Percentiles rank a stretch among this genome's conserved stretches.
Evolutionary conservation across 306 rosid species (phyloP).

Genomic region (Vachellia pachyceras): DNA sequence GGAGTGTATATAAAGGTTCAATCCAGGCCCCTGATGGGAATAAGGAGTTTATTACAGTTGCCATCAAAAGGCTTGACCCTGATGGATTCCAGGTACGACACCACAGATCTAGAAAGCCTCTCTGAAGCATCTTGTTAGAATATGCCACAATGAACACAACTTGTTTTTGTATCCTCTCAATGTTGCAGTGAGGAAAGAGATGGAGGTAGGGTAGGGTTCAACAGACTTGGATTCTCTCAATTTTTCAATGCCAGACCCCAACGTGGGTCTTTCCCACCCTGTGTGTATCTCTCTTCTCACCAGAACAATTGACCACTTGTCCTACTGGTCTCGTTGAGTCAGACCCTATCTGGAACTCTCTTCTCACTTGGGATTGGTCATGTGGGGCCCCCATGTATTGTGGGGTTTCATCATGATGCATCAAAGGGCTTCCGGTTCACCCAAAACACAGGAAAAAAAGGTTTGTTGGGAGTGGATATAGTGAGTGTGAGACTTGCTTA

Average conservation of each 20-base stretch:
- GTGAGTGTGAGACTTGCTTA: neutral
- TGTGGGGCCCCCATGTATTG: neutral
- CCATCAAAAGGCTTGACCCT: slow-evolving; percentile 74
- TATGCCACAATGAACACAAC: slow-evolving; percentile 6
- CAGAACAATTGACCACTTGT: neutral
- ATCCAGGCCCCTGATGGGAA: slow-evolving; percentile 64
- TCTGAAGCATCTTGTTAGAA: neutral
- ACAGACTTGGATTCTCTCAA: neutral
- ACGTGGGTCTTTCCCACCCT: neutral
- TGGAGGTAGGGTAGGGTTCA: neutral
- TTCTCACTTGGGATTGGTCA: neutral
- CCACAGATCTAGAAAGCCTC: slow-evolving; percentile 19
- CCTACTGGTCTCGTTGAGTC: neutral
- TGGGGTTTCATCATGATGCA: neutral
- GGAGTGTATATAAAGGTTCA: slow-evolving; percentile 80
- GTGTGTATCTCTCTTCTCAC: neutral
- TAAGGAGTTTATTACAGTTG: slow-evolving; percentile 56
- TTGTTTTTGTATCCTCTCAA: neutral
- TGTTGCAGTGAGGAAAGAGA: neutral
- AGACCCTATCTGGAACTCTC: neutral
- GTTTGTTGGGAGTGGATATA: neutral
- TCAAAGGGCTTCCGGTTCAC: neutral
- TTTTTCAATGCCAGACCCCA: neutral
- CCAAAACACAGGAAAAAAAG: neutral
- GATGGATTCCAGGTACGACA: slow-evolving; percentile 78